These are phyloP conservation scores for Tephrocybe sp. DNA, from an alignment of 768 basidiomycete species.

Conservation along the genomic window DNA sequence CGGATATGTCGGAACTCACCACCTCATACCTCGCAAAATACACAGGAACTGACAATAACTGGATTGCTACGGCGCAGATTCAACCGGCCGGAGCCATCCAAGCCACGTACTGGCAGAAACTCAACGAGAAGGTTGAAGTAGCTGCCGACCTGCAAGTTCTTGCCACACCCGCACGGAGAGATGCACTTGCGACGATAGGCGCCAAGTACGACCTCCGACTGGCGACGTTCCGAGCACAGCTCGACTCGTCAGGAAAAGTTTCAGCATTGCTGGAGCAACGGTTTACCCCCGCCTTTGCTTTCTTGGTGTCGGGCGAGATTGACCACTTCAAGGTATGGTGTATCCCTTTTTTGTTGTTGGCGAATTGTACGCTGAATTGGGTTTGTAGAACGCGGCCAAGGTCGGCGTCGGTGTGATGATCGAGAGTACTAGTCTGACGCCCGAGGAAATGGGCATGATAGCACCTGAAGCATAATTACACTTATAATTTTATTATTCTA, in stretches of 20 bases:
- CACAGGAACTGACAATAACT: constrained; percentile 68
- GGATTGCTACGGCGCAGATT: constrained; percentile 92
- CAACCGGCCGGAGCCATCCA: constrained; percentile 83
- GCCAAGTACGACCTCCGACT: constrained; percentile 96
- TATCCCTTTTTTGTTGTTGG: neutral
- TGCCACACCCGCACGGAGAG: constrained; percentile 76
- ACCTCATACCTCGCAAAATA: constrained; percentile 83
- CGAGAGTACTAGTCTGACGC: constrained; percentile 78
- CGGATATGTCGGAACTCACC: constrained; percentile 66
- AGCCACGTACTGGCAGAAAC: constrained; percentile 95
- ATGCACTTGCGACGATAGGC: constrained; percentile 91
- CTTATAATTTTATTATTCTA: constrained; percentile 21
- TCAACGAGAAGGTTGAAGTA: constrained; percentile 96
- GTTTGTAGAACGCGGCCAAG: constrained; percentile 80
- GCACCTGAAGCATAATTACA: constrained; percentile 46
- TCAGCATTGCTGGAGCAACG: constrained; percentile 94
- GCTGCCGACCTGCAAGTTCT: constrained; percentile 90
- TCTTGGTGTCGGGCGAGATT: constrained; percentile 94
- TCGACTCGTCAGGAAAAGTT: constrained; percentile 95
- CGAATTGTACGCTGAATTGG: constrained; percentile 2
- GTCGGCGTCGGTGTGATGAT: constrained; percentile 98
- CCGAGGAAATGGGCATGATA: constrained; percentile 77
- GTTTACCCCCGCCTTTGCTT: constrained; percentile 93
- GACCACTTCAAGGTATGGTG: constrained; percentile 91
- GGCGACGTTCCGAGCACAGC: constrained; percentile 91